A percentile compares a stretch with the other conserved stretches of the same genome.
These are phyloP conservation scores for Blastomyces percursus DNA, from an alignment of 2,329 filamentous ascomycete genomes.

Conservation along the genomic window DNA sequence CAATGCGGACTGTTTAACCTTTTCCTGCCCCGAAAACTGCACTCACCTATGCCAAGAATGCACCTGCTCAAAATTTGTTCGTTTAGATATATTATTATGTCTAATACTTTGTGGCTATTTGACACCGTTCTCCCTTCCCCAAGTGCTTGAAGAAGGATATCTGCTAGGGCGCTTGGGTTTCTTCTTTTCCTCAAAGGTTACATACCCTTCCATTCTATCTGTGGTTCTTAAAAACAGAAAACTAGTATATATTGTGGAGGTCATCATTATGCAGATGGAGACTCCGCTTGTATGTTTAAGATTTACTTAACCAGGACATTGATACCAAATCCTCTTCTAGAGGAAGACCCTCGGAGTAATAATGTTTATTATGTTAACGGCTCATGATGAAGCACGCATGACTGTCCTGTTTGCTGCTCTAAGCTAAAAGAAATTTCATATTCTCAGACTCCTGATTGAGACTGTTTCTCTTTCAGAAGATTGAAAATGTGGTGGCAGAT, in stretches of 20 bases:
- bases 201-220: not conserved
- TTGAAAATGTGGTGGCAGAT: not conserved
- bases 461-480: not conserved
- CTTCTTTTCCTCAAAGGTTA: not conserved
- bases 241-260: not conserved
- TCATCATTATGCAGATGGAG: not conserved
- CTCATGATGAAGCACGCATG: not conserved
- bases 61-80: not conserved
- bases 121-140: not conserved
- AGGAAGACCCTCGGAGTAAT: not conserved
- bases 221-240: not conserved
- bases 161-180: not conserved
- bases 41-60: not conserved
- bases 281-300: not conserved
- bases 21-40: not conserved
- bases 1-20: not conserved
- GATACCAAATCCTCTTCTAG: not conserved
- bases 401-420: not conserved
- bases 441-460: not conserved
- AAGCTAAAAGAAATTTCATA: not conserved
- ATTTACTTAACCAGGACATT: not conserved
- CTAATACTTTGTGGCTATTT: not conserved
- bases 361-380: not conserved
- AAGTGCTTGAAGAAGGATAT: not conserved
- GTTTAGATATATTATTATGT: not conserved